Evolutionary conservation across 2,329 filamentous ascomycete genomes (phyloP).

Genomic region (Metarhizium sp.): DNA sequence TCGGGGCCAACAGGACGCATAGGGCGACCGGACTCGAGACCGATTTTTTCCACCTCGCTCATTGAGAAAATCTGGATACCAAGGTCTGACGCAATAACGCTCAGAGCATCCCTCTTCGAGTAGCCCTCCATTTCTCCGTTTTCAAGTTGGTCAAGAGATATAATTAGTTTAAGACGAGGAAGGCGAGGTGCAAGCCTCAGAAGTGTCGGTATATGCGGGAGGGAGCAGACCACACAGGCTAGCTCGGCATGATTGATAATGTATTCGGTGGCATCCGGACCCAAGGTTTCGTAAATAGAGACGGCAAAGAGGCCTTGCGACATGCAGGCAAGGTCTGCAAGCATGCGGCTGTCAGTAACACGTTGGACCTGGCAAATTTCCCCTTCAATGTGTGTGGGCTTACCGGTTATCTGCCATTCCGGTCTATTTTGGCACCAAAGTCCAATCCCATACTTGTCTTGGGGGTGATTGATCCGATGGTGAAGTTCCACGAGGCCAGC

Average conservation of each 20-base stretch:
- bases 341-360: background rate
- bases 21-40: slow-evolving; percentile 57
- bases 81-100: slow-evolving; percentile 60
- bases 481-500: slow-evolving; percentile 78
- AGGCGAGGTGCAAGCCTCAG: slow-evolving; percentile 69
- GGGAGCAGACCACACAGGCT: slow-evolving; percentile 63
- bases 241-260: slow-evolving; percentile 87
- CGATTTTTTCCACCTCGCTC: slow-evolving; percentile 70
- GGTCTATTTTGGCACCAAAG: slow-evolving; percentile 78
- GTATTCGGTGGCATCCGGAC: slow-evolving; percentile 82
- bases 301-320: slow-evolving; percentile 84
- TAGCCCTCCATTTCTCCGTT: slow-evolving; percentile 65
- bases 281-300: slow-evolving; percentile 91
- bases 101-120: slow-evolving; percentile 71
- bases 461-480: slow-evolving; percentile 53
- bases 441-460: slow-evolving; percentile 60
- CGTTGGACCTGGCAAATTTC: background rate
- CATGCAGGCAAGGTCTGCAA: slow-evolving; percentile 69
- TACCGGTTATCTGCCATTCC: slow-evolving; percentile 77
- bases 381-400: slow-evolving; percentile 7
- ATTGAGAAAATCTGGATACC: slow-evolving; percentile 75
- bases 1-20: slow-evolving; percentile 63
- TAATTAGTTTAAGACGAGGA: slow-evolving; percentile 75
- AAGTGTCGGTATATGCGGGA: slow-evolving; percentile 72
- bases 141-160: slow-evolving; percentile 77